Conservation (phyloP, 495 filamentous ascomycete species). For the Pyronema omphalodes region DNA sequence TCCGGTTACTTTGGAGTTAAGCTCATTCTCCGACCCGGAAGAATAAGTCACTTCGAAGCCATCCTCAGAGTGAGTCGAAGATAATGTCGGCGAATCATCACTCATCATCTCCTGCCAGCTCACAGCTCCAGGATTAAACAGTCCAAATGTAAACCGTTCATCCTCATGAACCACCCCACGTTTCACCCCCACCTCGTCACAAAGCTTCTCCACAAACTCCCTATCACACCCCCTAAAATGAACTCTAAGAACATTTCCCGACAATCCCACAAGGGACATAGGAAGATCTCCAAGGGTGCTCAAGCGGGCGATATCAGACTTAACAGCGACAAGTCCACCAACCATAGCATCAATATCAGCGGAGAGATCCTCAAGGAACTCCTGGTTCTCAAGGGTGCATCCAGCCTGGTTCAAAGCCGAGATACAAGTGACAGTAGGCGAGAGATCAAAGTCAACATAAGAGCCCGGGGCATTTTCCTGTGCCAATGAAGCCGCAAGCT, state of each 20-base stretch:
- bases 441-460: constrained; percentile 66
- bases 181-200: constrained; percentile 65
- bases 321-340: constrained; percentile 58
- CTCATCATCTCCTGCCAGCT: constrained; percentile 17
- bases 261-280: constrained; percentile 43
- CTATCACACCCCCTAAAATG: constrained; percentile 83
- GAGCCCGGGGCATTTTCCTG: constrained; percentile 43
- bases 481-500: constrained; percentile 14
- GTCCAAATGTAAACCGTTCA: constrained; percentile 37
- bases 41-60: constrained; percentile 24
- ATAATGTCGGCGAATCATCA: constrained; percentile 20
- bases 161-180: constrained; percentile 67
- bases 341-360: constrained; percentile 77
- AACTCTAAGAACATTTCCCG: constrained; percentile 42
- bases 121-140: constrained; percentile 3
- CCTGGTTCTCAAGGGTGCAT: constrained; percentile 51
- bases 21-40: background rate
- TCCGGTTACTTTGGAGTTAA: background rate
- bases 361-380: constrained; percentile 66
- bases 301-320: constrained; percentile 65
- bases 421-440: constrained; percentile 71
- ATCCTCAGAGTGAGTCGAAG: constrained; percentile 27
- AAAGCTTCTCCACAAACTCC: constrained; percentile 63
- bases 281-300: constrained; percentile 65
- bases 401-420: constrained; percentile 34